A percentile compares a stretch with the other conserved stretches of the same genome.
Evolutionary conservation across 768 basidiomycete genomes (phyloP).

Genomic region (Pisolithus tinctorius): DNA sequence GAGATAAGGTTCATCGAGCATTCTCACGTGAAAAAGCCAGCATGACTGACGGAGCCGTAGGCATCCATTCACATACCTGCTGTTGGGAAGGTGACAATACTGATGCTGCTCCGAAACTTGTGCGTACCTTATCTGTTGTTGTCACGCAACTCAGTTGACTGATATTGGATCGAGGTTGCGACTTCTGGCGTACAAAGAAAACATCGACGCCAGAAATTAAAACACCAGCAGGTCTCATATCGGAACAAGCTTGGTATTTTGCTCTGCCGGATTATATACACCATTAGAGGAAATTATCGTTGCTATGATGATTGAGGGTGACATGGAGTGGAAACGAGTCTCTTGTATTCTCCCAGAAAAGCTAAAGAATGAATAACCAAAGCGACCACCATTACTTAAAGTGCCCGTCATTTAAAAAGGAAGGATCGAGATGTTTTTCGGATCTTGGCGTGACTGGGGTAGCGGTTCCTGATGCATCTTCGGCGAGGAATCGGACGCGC

Average conservation of each 20-base stretch:
- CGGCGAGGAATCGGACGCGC: conserved; percentile 70
- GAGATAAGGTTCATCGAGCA: conserved; percentile 68
- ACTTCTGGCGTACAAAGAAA: conserved; percentile 21
- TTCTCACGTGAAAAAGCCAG: background rate
- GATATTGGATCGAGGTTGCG: conserved; percentile 15
- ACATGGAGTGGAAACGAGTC: conserved; percentile 7
- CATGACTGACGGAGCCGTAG: conserved; percentile 22
- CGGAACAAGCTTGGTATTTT: conserved; percentile 12
- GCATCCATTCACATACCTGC: conserved; percentile 92
- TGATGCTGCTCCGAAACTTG: conserved; percentile 97
- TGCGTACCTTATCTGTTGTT: conserved; percentile 36
- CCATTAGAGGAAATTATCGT: conserved; percentile 26
- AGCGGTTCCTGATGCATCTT: conserved; percentile 54
- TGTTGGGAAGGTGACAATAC: conserved; percentile 96
- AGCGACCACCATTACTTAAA: conserved; percentile 27
- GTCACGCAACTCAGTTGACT: conserved; percentile 3
- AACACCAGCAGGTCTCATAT: conserved; percentile 1
- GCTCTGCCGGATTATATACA: conserved; percentile 27
- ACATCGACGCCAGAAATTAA: conserved; percentile 5
- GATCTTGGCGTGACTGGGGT: conserved; percentile 61
- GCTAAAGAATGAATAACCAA: background rate
- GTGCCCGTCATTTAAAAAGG: conserved; percentile 42
- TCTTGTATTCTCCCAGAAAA: conserved; percentile 6
- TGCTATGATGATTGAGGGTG: conserved; percentile 12
- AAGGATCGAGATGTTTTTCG: conserved; percentile 30